These are phyloP conservation scores for Phylloporus arenicola DNA, from an alignment of 768 basidiomycete species.

Conservation along the genomic window DNA sequence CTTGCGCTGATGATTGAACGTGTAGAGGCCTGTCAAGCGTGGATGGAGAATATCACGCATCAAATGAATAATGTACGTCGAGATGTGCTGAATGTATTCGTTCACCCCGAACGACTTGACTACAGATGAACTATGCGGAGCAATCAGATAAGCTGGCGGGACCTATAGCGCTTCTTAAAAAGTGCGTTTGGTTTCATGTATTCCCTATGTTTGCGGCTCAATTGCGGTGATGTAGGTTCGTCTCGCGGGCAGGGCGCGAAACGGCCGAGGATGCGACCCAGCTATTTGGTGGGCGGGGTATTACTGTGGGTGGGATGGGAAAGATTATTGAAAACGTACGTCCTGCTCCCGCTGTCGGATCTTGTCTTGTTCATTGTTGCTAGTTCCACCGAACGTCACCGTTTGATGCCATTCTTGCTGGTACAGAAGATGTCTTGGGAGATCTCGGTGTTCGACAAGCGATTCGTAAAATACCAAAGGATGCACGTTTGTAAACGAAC, in stretches of 20 bases:
- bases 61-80: slow-evolving; percentile 82
- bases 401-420: slow-evolving; percentile 81
- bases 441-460: slow-evolving; percentile 73
- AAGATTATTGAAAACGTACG: slow-evolving; percentile 74
- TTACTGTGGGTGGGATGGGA: slow-evolving; percentile 87
- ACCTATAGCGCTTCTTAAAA: slow-evolving; percentile 82
- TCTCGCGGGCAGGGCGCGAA: slow-evolving; percentile 50
- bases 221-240: slow-evolving; percentile 42
- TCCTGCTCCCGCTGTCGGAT: background rate
- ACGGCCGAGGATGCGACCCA: slow-evolving; percentile 68
- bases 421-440: slow-evolving; percentile 69
- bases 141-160: slow-evolving; percentile 86
- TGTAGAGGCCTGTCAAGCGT: slow-evolving; percentile 78
- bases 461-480: slow-evolving; percentile 61
- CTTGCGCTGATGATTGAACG: slow-evolving; percentile 87
- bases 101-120: background rate
- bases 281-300: slow-evolving; percentile 84
- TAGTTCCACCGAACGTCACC: slow-evolving; percentile 80
- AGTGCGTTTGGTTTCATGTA: slow-evolving; percentile 41
- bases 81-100: background rate
- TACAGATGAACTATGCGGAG: slow-evolving; percentile 79
- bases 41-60: slow-evolving; percentile 85
- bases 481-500: slow-evolving; percentile 35
- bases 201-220: background rate
- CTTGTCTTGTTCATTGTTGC: background rate